Evolutionary conservation across 106 monocot species (phyloP).

Genomic region (Dioscorea zingiberensis): DNA sequence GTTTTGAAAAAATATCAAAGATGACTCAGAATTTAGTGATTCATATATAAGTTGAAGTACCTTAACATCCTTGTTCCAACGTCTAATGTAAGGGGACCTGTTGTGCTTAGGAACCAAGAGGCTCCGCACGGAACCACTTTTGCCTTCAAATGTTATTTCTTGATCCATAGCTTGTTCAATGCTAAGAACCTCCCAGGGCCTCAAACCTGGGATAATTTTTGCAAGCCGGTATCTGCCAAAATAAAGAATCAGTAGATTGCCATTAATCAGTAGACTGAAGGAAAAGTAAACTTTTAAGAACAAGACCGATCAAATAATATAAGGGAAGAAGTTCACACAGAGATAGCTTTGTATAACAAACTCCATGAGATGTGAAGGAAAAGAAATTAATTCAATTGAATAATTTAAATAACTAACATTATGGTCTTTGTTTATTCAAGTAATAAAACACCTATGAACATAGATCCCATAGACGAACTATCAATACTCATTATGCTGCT

Average conservation of each 20-base stretch:
- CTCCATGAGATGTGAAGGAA: too few species aligned
- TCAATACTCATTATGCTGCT: too few species aligned
- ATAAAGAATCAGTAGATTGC: background rate
- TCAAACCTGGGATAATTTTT: conserved; percentile 65
- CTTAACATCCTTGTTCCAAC: conserved; percentile 80
- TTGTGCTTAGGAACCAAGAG: conserved; percentile 67
- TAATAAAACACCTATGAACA: too few species aligned
- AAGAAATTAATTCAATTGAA: too few species aligned
- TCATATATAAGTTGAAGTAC: conserved; percentile 20
- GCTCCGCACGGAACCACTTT: conserved; percentile 80
- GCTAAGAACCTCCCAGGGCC: conserved; percentile 87
- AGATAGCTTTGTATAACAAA: too few species aligned
- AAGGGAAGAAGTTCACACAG: too few species aligned
- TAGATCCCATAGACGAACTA: too few species aligned
- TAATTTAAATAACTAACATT: too few species aligned
- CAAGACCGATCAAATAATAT: too few species aligned
- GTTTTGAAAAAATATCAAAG: too few species aligned
- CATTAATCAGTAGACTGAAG: background rate
- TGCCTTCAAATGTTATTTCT: conserved; percentile 65
- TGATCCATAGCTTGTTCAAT: conserved; percentile 83
- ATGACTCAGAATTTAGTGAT: too few species aligned
- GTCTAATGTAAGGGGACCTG: conserved; percentile 68
- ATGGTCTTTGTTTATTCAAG: too few species aligned
- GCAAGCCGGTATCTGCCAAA: conserved; percentile 60
- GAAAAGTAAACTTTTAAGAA: background rate